These are phyloP conservation scores for Blastobotrys proliferans DNA, from an alignment of 1,139 yeast species.

Conservation along the genomic window DNA sequence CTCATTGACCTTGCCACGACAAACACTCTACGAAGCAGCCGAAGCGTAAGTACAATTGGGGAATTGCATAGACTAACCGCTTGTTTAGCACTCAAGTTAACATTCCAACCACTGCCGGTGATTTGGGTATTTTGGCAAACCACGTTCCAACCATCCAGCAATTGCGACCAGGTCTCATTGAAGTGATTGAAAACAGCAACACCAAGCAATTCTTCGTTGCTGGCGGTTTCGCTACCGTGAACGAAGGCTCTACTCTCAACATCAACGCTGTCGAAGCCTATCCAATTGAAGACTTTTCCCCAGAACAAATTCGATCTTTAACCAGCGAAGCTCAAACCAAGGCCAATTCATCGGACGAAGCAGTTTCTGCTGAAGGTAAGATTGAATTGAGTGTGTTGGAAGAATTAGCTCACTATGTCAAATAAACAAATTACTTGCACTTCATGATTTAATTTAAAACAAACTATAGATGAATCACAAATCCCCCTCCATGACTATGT, in stretches of 20 bases:
- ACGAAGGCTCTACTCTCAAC: slow-evolving; percentile 88
- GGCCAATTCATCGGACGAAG: slow-evolving; percentile 74
- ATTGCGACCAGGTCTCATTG: slow-evolving; percentile 93
- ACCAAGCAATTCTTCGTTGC: slow-evolving; percentile 83
- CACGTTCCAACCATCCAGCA: slow-evolving; percentile 98
- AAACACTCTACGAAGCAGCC: slow-evolving; percentile 39
- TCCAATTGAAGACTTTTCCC: slow-evolving; percentile 84
- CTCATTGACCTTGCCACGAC: slow-evolving; percentile 65
- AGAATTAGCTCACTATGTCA: slow-evolving; percentile 86
- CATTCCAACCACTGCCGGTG: slow-evolving; percentile 94
- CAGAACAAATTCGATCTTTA: slow-evolving; percentile 72
- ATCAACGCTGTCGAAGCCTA: slow-evolving; percentile 95
- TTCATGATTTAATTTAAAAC: too few relatives aligned
- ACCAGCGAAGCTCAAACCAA: slow-evolving; percentile 95
- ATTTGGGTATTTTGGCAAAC: slow-evolving; percentile 94
- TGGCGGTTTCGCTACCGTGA: slow-evolving; percentile 96
- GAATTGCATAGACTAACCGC: background rate
- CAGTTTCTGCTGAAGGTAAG: slow-evolving; percentile 88
- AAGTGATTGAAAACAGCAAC: slow-evolving; percentile 78
- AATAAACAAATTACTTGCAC: slow-evolving; percentile 41
- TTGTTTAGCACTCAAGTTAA: slow-evolving; percentile 75
- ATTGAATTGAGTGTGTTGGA: slow-evolving; percentile 95
- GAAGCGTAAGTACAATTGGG: slow-evolving; percentile 39
- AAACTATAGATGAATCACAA: too few relatives aligned
- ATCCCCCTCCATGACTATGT: background rate